Percentiles rank a stretch among this genome's conserved stretches.
phyloP scores from a whole-genome alignment of 2,329 filamentous ascomycete genomes.

The Fusarium sp. region DNA sequence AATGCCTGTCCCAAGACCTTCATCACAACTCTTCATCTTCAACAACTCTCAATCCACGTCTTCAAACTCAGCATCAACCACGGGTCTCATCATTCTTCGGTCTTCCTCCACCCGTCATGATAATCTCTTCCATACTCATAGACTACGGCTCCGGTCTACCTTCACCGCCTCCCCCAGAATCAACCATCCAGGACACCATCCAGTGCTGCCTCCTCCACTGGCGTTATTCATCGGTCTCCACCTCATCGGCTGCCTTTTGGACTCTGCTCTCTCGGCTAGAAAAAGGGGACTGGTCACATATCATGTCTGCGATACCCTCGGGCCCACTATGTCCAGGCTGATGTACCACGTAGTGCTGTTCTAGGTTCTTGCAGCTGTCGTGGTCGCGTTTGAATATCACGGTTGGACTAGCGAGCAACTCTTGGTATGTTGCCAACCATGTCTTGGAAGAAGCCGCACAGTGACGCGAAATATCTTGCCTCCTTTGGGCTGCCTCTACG shows the following conservation, averaged over 20 bases:
- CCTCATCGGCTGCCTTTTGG: background rate
- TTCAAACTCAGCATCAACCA: background rate
- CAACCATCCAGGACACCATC: background rate
- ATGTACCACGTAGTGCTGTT: background rate
- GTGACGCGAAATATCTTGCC: background rate
- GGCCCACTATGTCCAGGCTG: background rate
- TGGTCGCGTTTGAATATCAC: background rate
- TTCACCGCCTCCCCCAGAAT: background rate
- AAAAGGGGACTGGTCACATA: background rate
- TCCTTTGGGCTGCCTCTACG: background rate
- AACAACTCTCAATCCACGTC: background rate
- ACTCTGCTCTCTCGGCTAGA: background rate
- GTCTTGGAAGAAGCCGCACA: background rate
- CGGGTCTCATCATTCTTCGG: background rate
- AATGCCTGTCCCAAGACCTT: too few species aligned
- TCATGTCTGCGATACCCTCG: background rate
- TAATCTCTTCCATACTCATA: background rate
- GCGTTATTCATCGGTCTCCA: background rate
- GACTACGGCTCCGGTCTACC: background rate
- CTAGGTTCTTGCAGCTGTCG: background rate
- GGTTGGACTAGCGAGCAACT: background rate
- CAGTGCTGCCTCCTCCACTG: background rate
- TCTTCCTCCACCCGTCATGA: background rate
- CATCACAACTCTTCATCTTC: background rate
- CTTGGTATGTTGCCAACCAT: background rate